A percentile compares a stretch with the other conserved stretches of the same genome.
Conservation (phyloP, 2,329 filamentous ascomycete genomes). For the Scytalidium lignicola region DNA sequence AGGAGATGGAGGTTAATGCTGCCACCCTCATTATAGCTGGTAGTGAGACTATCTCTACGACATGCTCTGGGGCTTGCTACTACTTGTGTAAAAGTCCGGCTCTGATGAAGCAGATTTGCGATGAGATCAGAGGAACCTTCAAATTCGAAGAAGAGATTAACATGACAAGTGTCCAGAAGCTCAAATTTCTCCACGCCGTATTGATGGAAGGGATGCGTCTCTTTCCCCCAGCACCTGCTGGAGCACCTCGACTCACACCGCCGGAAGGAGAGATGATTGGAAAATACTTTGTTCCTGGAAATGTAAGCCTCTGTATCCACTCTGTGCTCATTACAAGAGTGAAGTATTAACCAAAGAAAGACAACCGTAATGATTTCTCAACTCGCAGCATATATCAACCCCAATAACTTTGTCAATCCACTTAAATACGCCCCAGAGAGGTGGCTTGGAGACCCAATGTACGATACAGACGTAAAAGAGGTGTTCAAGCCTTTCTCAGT, state of each 20-base stretch:
- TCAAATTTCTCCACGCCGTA: slow-evolving; percentile 1
- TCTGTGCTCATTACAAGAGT: background rate
- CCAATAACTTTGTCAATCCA: slow-evolving; percentile 8
- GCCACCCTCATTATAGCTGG: slow-evolving; percentile 13
- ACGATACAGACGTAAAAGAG: background rate
- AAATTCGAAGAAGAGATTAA: slow-evolving; percentile 33
- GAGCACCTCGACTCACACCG: background rate
- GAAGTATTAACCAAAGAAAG: too few species aligned
- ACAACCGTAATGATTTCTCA: too few species aligned
- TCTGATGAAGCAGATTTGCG: slow-evolving; percentile 24
- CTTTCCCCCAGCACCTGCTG: background rate
- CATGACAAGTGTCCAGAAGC: slow-evolving; percentile 17
- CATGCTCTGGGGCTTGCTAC: slow-evolving; percentile 9
- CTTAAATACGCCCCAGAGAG: slow-evolving; percentile 7
- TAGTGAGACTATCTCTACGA: slow-evolving; percentile 13
- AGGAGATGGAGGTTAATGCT: slow-evolving; percentile 10
- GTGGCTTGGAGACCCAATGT: slow-evolving; percentile 5
- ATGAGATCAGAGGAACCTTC: slow-evolving; percentile 37
- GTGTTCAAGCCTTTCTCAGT: slow-evolving; percentile 5
- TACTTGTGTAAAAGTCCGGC: slow-evolving; percentile 27
- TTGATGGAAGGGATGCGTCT: slow-evolving; percentile 1
- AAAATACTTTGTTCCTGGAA: background rate
- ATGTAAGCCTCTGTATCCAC: background rate
- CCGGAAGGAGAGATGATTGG: background rate
- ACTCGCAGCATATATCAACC: slow-evolving; percentile 1